Evolutionary conservation across 192 early-diverging fungal species (phyloP).

Genomic region (Diversispora eburnea): DNA sequence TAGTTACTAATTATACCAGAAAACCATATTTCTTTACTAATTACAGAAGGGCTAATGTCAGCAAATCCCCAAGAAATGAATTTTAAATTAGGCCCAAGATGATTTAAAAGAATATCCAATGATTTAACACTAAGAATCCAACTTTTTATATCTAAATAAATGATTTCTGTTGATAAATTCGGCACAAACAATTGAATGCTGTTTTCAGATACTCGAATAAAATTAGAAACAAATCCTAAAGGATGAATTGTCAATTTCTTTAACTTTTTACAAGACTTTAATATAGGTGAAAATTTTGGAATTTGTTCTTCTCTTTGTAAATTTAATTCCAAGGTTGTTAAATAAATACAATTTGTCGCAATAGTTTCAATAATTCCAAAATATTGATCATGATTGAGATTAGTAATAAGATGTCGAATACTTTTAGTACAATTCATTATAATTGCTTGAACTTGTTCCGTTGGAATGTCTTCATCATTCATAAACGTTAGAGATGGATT

Average conservation of each 20-base stretch:
- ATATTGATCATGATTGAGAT: background rate
- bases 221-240: background rate
- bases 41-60: too few relatives aligned
- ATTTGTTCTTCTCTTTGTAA: background rate
- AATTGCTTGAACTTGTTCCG: background rate
- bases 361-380: background rate
- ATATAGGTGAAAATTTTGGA: background rate
- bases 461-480: background rate
- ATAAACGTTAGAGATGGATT: background rate
- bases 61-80: too few relatives aligned
- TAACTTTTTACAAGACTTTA: background rate
- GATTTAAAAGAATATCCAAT: too few relatives aligned
- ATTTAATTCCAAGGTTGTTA: background rate
- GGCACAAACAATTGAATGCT: too few relatives aligned
- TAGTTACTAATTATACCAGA: too few relatives aligned
- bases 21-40: too few relatives aligned
- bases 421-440: background rate
- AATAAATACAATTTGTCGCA: background rate
- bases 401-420: background rate
- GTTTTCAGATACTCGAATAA: too few relatives aligned
- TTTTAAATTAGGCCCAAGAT: too few relatives aligned
- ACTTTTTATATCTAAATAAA: too few relatives aligned
- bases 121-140: too few relatives aligned
- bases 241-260: background rate
- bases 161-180: too few relatives aligned